Evolutionary conservation across 495 filamentous ascomycete genomes (phyloP), one percentile per base, ranked within the genome.

Genomic region (Neohortaea acidophila): DNA sequence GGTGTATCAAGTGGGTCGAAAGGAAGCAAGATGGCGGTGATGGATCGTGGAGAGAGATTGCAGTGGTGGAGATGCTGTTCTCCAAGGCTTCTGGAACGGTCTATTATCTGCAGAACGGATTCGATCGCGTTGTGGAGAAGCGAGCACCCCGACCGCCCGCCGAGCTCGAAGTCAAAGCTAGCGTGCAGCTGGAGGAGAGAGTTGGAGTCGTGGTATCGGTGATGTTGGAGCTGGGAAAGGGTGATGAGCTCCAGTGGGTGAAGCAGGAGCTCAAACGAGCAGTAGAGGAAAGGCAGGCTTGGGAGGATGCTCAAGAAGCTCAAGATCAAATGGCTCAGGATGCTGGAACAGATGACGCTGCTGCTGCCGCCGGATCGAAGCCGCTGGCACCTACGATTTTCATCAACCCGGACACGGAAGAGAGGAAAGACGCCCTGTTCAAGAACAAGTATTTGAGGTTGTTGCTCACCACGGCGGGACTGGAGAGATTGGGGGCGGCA

Each of bases 371-470:
- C 33, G 35, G 14, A 41, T 0, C 36, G 7, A 25, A 22, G 22
- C 11, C 63, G 60, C 1, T 46, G 53, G 39, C 64, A 64, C 23
- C 48, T 43, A 41, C 59, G 56, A 60, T 48, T 29, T 44, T 72
- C 37, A 63, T 94, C 37, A 76, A 66, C 45, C 68, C 81, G 1
- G 73, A 76, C 27, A 73, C 69, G 28, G 79, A 87, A 28, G 64
- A 71, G 21, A 66, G 73, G 26, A 74, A 76, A 33, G 69, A 65
- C 2, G 79, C 82, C 17, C 73, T 92, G 59, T 91, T 86, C 57
- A 85, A 81, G 48, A 85, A 94, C 50, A 75, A 79, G n/a, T 77
- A 84, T 51, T 73, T 96, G 6, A 79, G 87, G 20, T 75, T 96
- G 18, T 72, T 99, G 5, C 77, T 96, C 72, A 74, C 64, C 0